Conservation (phyloP, 345 rosid species). For the Linum tenue region DNA sequence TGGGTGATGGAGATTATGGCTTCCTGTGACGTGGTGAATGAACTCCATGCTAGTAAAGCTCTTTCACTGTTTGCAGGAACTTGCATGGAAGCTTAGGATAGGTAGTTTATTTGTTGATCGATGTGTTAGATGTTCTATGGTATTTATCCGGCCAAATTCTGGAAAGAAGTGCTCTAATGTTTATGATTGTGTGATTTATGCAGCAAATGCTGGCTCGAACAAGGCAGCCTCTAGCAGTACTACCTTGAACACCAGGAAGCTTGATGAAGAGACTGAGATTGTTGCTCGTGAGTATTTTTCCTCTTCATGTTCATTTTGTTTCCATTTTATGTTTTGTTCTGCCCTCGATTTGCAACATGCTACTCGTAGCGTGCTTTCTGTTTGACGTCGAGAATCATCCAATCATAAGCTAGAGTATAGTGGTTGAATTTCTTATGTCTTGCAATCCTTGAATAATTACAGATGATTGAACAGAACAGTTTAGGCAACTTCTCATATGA, state of each 20-base stretch:
- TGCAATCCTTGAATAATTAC: too few relatives aligned
- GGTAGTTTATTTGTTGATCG: neutral
- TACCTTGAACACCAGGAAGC: constrained; percentile 82
- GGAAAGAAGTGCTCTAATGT: neutral
- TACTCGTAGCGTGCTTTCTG: too few relatives aligned
- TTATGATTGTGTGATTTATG: constrained; percentile 4
- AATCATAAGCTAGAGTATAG: too few relatives aligned
- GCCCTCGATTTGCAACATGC: neutral
- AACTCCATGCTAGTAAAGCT: neutral
- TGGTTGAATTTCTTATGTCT: too few relatives aligned
- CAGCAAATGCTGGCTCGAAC: constrained; percentile 82
- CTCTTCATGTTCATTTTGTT: neutral
- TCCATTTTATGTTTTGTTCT: neutral
- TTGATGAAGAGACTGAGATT: constrained; percentile 89
- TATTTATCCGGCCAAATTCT: neutral
- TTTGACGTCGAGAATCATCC: too few relatives aligned
- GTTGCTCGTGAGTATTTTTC: constrained; percentile 60
- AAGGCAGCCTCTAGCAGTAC: constrained; percentile 92
- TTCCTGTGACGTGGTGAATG: neutral
- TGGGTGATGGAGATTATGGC: neutral
- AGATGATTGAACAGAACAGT: too few relatives aligned
- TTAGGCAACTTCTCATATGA: too few relatives aligned
- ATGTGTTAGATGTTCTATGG: neutral
- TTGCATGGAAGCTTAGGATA: neutral
- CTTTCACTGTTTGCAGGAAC: neutral